Conservation (phyloP, 1,139 yeast species). For the Debaryomyces udenii region DNA sequence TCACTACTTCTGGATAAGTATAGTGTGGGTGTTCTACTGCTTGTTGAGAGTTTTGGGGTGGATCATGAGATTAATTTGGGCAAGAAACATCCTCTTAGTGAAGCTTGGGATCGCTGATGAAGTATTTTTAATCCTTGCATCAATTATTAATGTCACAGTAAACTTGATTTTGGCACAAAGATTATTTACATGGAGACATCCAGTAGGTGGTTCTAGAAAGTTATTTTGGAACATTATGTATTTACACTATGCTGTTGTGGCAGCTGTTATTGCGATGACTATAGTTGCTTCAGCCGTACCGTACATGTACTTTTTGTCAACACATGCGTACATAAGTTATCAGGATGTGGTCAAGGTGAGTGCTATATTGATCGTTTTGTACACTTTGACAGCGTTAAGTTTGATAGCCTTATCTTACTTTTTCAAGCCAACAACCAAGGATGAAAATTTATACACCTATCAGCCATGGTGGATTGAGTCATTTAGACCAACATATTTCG, state of each 20-base stretch:
- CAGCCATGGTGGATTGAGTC: slow-evolving; percentile 55
- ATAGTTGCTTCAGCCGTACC: slow-evolving; percentile 40
- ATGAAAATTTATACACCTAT: slow-evolving; percentile 45
- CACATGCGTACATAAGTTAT: slow-evolving; percentile 25
- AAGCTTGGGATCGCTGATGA: slow-evolving; percentile 35
- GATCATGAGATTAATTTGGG: slow-evolving; percentile 32
- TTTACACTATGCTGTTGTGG: slow-evolving; percentile 32
- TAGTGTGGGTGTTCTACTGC: slow-evolving; percentile 37
- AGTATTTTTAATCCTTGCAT: slow-evolving; percentile 37
- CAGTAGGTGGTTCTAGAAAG: slow-evolving; percentile 46
- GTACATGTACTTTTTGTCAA: slow-evolving; percentile 33
- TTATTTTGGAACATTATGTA: slow-evolving; percentile 42
- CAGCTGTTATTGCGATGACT: slow-evolving; percentile 34
- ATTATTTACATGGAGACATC: slow-evolving; percentile 51
- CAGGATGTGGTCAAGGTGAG: slow-evolving; percentile 35
- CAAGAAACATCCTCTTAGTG: slow-evolving; percentile 26
- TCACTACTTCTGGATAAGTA: slow-evolving; percentile 38
- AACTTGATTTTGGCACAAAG: slow-evolving; percentile 47
- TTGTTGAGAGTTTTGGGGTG: slow-evolving; percentile 34
- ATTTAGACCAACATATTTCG: slow-evolving; percentile 47
- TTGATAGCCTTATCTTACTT: slow-evolving; percentile 43
- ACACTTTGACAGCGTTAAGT: slow-evolving; percentile 38
- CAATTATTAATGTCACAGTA: slow-evolving; percentile 37
- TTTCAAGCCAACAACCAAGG: slow-evolving; percentile 46
- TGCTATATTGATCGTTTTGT: slow-evolving; percentile 33